Percentiles rank a stretch among this genome's conserved stretches.
Evolutionary conservation across 108 stramenopile species (phyloP).

Genomic region (Aurantiochytrium sp.): DNA sequence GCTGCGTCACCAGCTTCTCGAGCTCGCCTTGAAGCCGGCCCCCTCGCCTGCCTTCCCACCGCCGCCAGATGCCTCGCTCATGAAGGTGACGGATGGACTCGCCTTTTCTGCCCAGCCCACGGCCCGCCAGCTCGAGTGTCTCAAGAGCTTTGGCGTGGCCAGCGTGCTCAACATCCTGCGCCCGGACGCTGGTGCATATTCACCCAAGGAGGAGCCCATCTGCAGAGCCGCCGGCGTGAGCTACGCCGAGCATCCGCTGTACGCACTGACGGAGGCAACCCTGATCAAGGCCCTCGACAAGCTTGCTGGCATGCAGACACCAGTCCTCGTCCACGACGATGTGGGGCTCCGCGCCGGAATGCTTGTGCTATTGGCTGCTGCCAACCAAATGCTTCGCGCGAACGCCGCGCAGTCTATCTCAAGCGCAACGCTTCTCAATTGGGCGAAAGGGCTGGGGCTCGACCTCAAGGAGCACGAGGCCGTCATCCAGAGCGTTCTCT

Average conservation of each 20-base stretch:
- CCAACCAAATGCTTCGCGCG: not conserved
- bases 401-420: not conserved
- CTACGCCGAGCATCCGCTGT: not conserved
- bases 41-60: not conserved
- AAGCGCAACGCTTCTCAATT: not conserved
- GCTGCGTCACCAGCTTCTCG: not conserved
- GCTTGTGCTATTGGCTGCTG: not conserved
- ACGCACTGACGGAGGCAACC: not conserved
- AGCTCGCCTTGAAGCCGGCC: not conserved
- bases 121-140: not conserved
- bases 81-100: not conserved
- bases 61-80: not conserved
- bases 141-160: not conserved
- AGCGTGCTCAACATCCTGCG: not conserved
- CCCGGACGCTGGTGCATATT: not conserved
- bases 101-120: slow-evolving; percentile 23
- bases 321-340: not conserved
- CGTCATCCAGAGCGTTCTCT: not conserved
- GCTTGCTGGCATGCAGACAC: not conserved
- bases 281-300: not conserved
- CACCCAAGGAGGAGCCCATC: not conserved
- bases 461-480: not conserved
- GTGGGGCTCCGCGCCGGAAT: not conserved
- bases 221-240: not conserved
- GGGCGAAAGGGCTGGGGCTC: not conserved